Evolutionary conservation across 2,329 filamentous ascomycete species (phyloP).

Genomic region (Aspergillus pseudoglaucus): DNA sequence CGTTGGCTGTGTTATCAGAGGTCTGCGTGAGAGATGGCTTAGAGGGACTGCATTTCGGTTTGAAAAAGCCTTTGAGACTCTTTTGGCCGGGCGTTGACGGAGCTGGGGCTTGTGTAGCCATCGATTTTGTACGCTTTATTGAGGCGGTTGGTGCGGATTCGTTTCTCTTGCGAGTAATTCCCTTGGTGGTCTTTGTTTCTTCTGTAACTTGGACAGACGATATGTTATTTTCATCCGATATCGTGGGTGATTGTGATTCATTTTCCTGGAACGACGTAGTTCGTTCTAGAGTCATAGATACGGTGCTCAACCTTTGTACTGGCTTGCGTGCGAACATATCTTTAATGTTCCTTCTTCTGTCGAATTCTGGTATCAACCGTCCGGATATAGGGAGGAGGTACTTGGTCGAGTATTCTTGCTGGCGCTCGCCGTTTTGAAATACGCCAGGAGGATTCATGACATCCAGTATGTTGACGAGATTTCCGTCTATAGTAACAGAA

Average conservation of each 20-base stretch:
- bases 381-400: conserved; percentile 68
- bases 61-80: conserved; percentile 75
- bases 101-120: conserved; percentile 11
- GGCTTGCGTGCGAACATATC: conserved; percentile 78
- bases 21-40: not conserved
- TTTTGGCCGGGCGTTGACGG: conserved; percentile 45
- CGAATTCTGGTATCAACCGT: conserved; percentile 79
- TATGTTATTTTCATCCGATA: not conserved
- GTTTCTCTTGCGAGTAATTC: conserved; percentile 31
- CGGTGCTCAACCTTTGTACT: conserved; percentile 13
- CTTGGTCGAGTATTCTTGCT: conserved; percentile 60
- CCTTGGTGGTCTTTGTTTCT: conserved; percentile 5
- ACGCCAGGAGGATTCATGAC: conserved; percentile 70
- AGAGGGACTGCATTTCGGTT: conserved; percentile 43
- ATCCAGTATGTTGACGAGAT: conserved; percentile 56
- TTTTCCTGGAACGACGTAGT: not conserved
- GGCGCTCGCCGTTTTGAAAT: conserved; percentile 61
- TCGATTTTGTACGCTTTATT: conserved; percentile 49
- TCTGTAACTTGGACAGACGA: not conserved
- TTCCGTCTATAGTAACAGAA: conserved; percentile 46
- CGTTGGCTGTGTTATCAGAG: not conserved
- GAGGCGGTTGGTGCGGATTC: conserved; percentile 21
- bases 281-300: not conserved
- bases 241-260: conserved; percentile 1
- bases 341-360: conserved; percentile 74